Evolutionary conservation across 2,329 filamentous ascomycete genomes (phyloP).

Genomic region (Graphium sp.): DNA sequence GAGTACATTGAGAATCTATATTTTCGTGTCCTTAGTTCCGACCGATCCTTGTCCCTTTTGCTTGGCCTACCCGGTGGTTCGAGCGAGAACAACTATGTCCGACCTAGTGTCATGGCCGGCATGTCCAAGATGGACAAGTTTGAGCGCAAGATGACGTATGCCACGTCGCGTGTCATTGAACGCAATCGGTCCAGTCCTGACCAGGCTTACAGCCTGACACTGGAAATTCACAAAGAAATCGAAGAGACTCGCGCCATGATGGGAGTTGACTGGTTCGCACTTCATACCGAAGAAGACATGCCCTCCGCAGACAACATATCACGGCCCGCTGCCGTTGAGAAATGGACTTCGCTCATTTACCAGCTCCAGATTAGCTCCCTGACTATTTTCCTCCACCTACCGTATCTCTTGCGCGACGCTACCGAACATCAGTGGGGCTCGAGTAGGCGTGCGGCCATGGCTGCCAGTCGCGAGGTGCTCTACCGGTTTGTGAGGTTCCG

Average conservation of each 20-base stretch:
- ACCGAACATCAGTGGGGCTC: constrained; percentile 23
- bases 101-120: no score
- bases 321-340: constrained; percentile 11
- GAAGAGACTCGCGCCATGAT: constrained; percentile 22
- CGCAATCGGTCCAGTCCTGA: constrained; percentile 17
- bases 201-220: constrained; percentile 20
- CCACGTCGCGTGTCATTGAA: constrained; percentile 26
- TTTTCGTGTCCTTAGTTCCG: constrained; percentile 24
- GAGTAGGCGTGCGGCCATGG: constrained; percentile 26
- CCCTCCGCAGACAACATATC: constrained; percentile 29
- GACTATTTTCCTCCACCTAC: constrained; percentile 34
- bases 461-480: constrained; percentile 32
- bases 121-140: constrained; percentile 9
- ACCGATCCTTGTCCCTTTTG: constrained; percentile 29
- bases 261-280: constrained; percentile 29
- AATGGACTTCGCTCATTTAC: constrained; percentile 17
- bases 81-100: constrained; percentile 18
- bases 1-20: constrained; percentile 21
- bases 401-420: constrained; percentile 29
- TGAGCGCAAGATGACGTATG: constrained; percentile 23
- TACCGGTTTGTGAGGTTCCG: constrained; percentile 29
- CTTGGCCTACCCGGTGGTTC: constrained; percentile 25
- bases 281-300: constrained; percentile 14
- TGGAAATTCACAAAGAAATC: constrained; percentile 28
- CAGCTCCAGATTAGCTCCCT: constrained; percentile 34